Evolutionary conservation across 2,329 filamentous ascomycete species (phyloP).

Genomic region (Calonectria hongkongensis): DNA sequence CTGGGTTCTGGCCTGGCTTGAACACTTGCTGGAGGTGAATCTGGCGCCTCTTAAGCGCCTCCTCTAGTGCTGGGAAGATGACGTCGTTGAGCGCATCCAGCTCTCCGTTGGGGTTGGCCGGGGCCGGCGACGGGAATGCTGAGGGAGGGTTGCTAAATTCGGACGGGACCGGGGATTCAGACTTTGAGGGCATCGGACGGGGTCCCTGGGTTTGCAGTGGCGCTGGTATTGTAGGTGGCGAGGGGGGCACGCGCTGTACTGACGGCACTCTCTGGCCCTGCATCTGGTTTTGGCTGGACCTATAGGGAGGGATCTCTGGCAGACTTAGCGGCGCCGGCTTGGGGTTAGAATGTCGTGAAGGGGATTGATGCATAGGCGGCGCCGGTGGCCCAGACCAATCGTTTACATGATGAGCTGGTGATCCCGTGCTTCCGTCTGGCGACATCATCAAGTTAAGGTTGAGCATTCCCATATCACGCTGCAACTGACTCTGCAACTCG

Average conservation of each 20-base stretch:
- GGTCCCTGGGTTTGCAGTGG: slow-evolving; percentile 47
- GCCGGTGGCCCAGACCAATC: slow-evolving; percentile 52
- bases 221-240: slow-evolving; percentile 46
- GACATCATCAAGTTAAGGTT: slow-evolving; percentile 63
- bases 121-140: slow-evolving; percentile 74
- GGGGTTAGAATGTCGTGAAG: slow-evolving; percentile 62
- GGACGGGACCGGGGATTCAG: slow-evolving; percentile 52
- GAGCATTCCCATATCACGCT: slow-evolving; percentile 76
- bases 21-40: slow-evolving; percentile 74
- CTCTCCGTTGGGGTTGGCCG: slow-evolving; percentile 78
- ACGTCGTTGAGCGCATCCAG: slow-evolving; percentile 93
- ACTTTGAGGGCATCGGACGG: slow-evolving; percentile 55
- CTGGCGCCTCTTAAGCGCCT: slow-evolving; percentile 88
- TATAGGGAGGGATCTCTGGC: slow-evolving; percentile 74
- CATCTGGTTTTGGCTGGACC: slow-evolving; percentile 61
- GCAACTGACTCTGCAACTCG: slow-evolving; percentile 77
- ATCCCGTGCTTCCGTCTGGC: slow-evolving; percentile 39
- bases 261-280: slow-evolving; percentile 55
- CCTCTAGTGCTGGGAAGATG: slow-evolving; percentile 93
- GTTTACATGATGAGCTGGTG: slow-evolving; percentile 39
- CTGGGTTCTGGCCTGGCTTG: slow-evolving; percentile 61
- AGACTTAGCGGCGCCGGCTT: slow-evolving; percentile 65
- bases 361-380: slow-evolving; percentile 60
- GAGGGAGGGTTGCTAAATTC: slow-evolving; percentile 62
- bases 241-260: slow-evolving; percentile 53